Conservation (phyloP, 768 basidiomycete species). For the Paxillus involutus region DNA sequence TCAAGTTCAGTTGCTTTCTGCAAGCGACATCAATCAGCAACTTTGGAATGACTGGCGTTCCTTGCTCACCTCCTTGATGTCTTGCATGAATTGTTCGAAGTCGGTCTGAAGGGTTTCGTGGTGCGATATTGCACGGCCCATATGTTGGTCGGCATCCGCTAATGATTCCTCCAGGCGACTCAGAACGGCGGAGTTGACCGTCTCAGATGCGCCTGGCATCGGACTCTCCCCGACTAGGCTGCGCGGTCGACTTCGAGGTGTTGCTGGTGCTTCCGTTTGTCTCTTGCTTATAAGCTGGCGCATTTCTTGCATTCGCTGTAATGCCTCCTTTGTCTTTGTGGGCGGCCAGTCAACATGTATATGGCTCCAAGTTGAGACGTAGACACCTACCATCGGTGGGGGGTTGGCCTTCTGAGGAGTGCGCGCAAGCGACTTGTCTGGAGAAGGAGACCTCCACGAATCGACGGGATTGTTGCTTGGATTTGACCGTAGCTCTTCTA, state of each 20-base stretch:
- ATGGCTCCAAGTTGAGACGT: constrained; percentile 1
- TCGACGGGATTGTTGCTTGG: constrained; percentile 24
- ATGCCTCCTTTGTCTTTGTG: constrained; percentile 68
- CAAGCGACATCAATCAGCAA: not conserved
- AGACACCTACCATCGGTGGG: constrained; percentile 41
- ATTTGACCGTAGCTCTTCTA: constrained; percentile 41
- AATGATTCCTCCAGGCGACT: constrained; percentile 48
- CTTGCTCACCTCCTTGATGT: constrained; percentile 57
- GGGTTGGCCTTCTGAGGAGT: constrained; percentile 44
- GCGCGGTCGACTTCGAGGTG: constrained; percentile 48
- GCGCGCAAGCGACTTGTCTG: constrained; percentile 49
- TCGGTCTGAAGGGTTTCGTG: constrained; percentile 57
- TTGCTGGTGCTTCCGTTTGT: constrained; percentile 43
- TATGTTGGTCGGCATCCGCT: constrained; percentile 56
- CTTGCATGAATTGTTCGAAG: constrained; percentile 47
- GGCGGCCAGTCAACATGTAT: constrained; percentile 5
- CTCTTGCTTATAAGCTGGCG: constrained; percentile 66
- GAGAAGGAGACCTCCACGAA: constrained; percentile 53
- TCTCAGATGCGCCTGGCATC: constrained; percentile 17
- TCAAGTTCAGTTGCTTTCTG: constrained; percentile 68
- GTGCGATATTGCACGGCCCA: constrained; percentile 49
- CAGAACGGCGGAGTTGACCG: constrained; percentile 10
- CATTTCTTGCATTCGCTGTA: constrained; percentile 83
- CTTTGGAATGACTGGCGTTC: not conserved
- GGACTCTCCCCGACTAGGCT: constrained; percentile 27